phyloP scores from a whole-genome alignment of 2,329 filamentous ascomycete species.

The Ceratocystiopsis sp. region DNA sequence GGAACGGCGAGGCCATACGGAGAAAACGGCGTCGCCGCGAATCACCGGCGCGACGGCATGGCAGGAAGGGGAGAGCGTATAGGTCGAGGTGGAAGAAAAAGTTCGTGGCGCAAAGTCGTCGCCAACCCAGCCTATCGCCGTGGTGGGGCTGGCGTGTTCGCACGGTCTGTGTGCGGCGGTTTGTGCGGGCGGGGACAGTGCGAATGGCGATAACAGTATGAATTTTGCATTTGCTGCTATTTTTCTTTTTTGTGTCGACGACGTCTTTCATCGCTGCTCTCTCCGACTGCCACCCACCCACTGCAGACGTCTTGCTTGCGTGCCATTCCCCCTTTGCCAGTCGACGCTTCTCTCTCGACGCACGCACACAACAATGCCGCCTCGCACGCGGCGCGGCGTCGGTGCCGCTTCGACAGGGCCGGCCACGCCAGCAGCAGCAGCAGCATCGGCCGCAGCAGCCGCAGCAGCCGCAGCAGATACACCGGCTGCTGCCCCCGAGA shows the following conservation, averaged over 20 bases:
- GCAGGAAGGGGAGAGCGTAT: background rate
- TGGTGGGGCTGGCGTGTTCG: too few relatives aligned
- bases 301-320: background rate
- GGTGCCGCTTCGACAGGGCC: background rate
- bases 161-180: too few relatives aligned
- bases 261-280: background rate
- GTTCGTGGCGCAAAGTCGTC: too few relatives aligned
- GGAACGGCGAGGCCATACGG: slow-evolving; percentile 53
- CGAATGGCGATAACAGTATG: too few relatives aligned
- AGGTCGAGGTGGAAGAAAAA: too few relatives aligned
- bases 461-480: background rate
- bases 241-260: too few relatives aligned
- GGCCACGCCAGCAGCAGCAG: slow-evolving; percentile 1
- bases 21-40: background rate
- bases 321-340: too few relatives aligned
- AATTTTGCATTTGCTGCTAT: too few relatives aligned
- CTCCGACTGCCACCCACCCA: background rate
- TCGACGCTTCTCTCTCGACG: background rate
- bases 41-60: slow-evolving; percentile 3
- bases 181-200: too few relatives aligned
- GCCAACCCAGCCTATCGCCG: too few relatives aligned
- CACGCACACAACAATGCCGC: slow-evolving; percentile 4
- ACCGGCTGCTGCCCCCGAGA: background rate
- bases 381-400: slow-evolving; percentile 6
- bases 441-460: background rate